phyloP scores from a whole-genome alignment of 352 stramenopile genomes.

The Nothophytophthora sp. region DNA sequence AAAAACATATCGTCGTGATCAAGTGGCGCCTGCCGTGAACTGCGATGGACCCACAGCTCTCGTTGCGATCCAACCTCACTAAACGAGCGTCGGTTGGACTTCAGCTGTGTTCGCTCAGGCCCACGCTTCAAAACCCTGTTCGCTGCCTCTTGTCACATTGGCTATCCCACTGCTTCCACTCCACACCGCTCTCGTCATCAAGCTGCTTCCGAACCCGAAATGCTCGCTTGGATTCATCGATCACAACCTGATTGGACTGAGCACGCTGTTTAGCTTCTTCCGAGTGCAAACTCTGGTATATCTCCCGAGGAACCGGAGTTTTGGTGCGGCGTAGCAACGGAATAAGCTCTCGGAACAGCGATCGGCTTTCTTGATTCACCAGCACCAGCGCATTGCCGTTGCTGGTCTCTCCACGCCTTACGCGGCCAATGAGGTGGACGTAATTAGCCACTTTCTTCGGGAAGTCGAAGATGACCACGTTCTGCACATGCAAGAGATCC shows the following conservation, averaged over 20 bases:
- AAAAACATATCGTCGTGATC: background rate
- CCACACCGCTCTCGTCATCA: constrained; percentile 9
- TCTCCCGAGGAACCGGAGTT: constrained; percentile 31
- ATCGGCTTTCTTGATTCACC: constrained; percentile 45
- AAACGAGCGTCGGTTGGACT: too few relatives aligned
- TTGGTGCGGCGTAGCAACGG: constrained; percentile 28
- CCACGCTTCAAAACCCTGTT: constrained; percentile 2
- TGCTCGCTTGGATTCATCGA: constrained; percentile 51
- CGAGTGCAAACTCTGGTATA: constrained; percentile 43
- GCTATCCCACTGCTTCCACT: constrained; percentile 43
- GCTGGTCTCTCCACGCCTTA: constrained; percentile 23
- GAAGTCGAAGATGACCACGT: constrained; percentile 78
- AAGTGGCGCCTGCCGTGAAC: background rate
- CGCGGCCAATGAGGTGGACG: constrained; percentile 66
- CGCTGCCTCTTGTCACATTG: constrained; percentile 25
- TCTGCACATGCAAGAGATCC: constrained; percentile 61
- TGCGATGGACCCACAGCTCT: constrained; percentile 1
- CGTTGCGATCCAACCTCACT: background rate
- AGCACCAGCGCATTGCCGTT: constrained; percentile 38
- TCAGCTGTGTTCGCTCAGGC: too few relatives aligned
- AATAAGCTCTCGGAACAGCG: constrained; percentile 45
- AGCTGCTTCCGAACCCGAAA: constrained; percentile 37
- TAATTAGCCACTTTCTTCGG: constrained; percentile 59
- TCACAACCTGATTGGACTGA: constrained; percentile 11
- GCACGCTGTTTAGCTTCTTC: constrained; percentile 14